Evolutionary conservation across 169 alveolate species (phyloP).

Genomic region (Cryptosporidium xiaoi): DNA sequence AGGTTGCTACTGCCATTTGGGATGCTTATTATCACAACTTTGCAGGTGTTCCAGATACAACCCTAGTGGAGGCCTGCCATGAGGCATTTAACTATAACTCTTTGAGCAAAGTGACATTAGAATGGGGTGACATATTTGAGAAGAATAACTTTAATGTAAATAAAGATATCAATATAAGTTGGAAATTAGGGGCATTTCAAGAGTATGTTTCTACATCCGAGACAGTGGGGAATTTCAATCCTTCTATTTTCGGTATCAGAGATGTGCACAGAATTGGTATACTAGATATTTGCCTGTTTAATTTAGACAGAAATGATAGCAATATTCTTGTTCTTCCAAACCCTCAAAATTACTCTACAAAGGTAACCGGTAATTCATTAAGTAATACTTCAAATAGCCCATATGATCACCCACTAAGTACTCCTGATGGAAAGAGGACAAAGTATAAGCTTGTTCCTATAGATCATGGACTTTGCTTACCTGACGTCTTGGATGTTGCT

Average conservation of each 20-base stretch:
- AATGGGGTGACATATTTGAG: slow-evolving; percentile 59
- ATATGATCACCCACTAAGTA: slow-evolving; percentile 70
- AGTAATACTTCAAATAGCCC: slow-evolving; percentile 2
- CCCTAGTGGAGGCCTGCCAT: slow-evolving; percentile 96
- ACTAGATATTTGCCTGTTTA: slow-evolving; percentile 95
- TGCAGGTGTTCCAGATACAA: slow-evolving; percentile 96
- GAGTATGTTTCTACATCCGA: slow-evolving; percentile 90
- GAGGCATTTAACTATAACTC: slow-evolving; percentile 89
- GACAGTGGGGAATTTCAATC: slow-evolving; percentile 93
- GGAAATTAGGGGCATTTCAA: slow-evolving; percentile 92
- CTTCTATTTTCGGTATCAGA: slow-evolving; percentile 91
- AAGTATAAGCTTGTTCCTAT: slow-evolving; percentile 95
- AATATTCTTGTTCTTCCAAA: slow-evolving; percentile 92
- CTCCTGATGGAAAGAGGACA: slow-evolving; percentile 81
- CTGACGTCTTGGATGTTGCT: slow-evolving; percentile 96
- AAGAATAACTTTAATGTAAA: slow-evolving; percentile 32
- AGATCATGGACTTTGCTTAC: slow-evolving; percentile 97
- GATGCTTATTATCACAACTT: slow-evolving; percentile 88
- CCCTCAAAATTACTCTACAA: slow-evolving; percentile 67
- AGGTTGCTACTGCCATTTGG: slow-evolving; percentile 97
- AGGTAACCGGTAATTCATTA: neutral
- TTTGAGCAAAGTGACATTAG: slow-evolving; percentile 36
- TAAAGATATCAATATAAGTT: slow-evolving; percentile 75
- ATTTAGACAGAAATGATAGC: slow-evolving; percentile 97
- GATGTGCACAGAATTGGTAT: slow-evolving; percentile 96